Percentiles rank a stretch among this genome's conserved stretches.
These are phyloP conservation scores for Loxodes magnus DNA, from an alignment of 73 alveolate genomes.

Conservation along the genomic window DNA sequence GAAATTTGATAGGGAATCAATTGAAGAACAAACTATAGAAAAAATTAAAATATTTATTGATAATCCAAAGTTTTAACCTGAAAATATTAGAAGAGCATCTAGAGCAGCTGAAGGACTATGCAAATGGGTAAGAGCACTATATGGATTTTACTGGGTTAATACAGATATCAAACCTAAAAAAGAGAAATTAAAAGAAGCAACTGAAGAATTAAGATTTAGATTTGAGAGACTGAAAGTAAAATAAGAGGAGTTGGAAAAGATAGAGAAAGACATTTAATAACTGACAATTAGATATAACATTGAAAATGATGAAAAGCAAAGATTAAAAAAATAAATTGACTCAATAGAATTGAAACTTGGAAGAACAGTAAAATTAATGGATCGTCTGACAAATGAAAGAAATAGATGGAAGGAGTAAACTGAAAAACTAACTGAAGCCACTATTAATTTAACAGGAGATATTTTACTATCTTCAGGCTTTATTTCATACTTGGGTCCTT, in stretches of 20 bases:
- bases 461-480: constrained; percentile 76
- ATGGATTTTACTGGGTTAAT: constrained; percentile 58
- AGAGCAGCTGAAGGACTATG: constrained; percentile 81
- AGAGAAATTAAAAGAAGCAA: constrained; percentile 83
- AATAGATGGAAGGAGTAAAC: constrained; percentile 80
- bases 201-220: constrained; percentile 51
- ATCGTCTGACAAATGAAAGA: constrained; percentile 75
- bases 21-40: constrained; percentile 53
- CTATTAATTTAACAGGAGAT: constrained; percentile 82
- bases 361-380: constrained; percentile 75
- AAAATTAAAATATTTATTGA: constrained; percentile 41
- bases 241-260: constrained; percentile 58
- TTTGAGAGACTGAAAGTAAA: constrained; percentile 62
- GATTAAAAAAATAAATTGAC: constrained; percentile 59
- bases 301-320: constrained; percentile 69
- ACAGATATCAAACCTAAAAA: constrained; percentile 84
- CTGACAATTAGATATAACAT: constrained; percentile 76
- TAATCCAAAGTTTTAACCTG: constrained; percentile 55
- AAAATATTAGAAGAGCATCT: constrained; percentile 51
- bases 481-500: constrained; percentile 89
- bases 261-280: constrained; percentile 69
- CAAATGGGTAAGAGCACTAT: constrained; percentile 67
- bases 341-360: constrained; percentile 69
- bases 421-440: constrained; percentile 56
- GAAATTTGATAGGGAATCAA: constrained; percentile 50